Conservation (phyloP, 495 filamentous ascomycete species). For the Cetradonia linearis region DNA sequence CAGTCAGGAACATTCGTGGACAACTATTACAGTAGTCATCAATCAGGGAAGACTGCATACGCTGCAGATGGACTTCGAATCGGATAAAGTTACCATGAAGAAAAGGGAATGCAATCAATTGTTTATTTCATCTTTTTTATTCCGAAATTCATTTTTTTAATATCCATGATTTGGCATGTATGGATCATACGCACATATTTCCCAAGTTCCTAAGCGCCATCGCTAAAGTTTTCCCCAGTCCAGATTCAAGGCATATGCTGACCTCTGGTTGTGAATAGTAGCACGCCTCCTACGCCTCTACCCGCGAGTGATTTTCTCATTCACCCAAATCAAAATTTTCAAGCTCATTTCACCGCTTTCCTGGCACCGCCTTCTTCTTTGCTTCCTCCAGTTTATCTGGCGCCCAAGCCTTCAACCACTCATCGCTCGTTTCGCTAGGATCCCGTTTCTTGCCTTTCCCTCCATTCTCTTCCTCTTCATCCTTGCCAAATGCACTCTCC, state of each 20-base stretch:
- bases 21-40: too few species aligned
- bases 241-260: not conserved
- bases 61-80: too few species aligned
- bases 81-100: too few species aligned
- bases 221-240: not conserved
- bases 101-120: not conserved
- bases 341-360: conserved; percentile 28
- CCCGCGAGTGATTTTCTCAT: not conserved
- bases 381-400: conserved; percentile 15
- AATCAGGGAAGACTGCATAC: too few species aligned
- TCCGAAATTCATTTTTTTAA: not conserved
- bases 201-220: not conserved
- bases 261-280: not conserved
- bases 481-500: conserved; percentile 27
- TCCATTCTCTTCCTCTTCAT: conserved; percentile 30
- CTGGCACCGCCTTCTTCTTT: conserved; percentile 21
- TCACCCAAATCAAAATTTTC: conserved; percentile 14
- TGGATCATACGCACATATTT: not conserved
- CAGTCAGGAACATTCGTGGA: too few species aligned
- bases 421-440: conserved; percentile 24
- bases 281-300: not conserved
- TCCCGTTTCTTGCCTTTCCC: conserved; percentile 26
- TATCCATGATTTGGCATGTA: not conserved
- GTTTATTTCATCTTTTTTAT: not conserved
- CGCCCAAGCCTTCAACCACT: conserved; percentile 25